These are phyloP conservation scores for Suhomyces taliae DNA, from an alignment of 1,139 yeast species.

Conservation along the genomic window DNA sequence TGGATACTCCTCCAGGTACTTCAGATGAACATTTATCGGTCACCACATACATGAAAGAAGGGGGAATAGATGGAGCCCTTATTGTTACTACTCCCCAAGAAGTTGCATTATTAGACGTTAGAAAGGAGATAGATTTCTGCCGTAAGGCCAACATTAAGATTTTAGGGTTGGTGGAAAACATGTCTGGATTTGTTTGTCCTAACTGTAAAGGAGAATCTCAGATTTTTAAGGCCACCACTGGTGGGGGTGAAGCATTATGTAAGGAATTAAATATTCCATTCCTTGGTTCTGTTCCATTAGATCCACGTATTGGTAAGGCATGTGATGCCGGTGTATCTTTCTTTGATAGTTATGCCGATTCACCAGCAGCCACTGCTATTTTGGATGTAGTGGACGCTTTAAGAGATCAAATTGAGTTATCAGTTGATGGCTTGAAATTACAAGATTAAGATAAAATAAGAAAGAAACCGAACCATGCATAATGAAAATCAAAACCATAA, in stretches of 20 bases:
- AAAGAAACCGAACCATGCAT: too few species aligned
- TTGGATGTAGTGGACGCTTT: slow-evolving; percentile 74
- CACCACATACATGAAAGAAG: slow-evolving; percentile 81
- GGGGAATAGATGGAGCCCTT: slow-evolving; percentile 93
- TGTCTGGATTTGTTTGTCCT: slow-evolving; percentile 99
- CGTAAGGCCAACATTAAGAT: slow-evolving; percentile 83
- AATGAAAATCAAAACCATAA: too few species aligned
- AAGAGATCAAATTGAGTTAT: slow-evolving; percentile 44
- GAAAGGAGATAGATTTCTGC: slow-evolving; percentile 96
- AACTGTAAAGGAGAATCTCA: slow-evolving; percentile 86
- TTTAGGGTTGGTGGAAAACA: slow-evolving; percentile 91
- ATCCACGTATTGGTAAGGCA: slow-evolving; percentile 87
- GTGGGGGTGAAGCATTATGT: slow-evolving; percentile 88
- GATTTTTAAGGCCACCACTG: slow-evolving; percentile 93
- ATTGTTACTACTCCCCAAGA: slow-evolving; percentile 98
- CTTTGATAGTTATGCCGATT: slow-evolving; percentile 79
- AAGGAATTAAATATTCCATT: slow-evolving; percentile 74
- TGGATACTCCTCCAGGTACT: slow-evolving; percentile 99
- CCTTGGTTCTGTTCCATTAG: slow-evolving; percentile 91
- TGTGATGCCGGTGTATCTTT: slow-evolving; percentile 92
- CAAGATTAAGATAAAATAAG: not conserved
- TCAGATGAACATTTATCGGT: slow-evolving; percentile 95
- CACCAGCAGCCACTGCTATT: slow-evolving; percentile 90
- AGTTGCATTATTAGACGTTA: slow-evolving; percentile 88
- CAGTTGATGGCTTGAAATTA: slow-evolving; percentile 1